phyloP scores from a whole-genome alignment of 2,329 filamentous ascomycete species.

The Cladosporium phlei region DNA sequence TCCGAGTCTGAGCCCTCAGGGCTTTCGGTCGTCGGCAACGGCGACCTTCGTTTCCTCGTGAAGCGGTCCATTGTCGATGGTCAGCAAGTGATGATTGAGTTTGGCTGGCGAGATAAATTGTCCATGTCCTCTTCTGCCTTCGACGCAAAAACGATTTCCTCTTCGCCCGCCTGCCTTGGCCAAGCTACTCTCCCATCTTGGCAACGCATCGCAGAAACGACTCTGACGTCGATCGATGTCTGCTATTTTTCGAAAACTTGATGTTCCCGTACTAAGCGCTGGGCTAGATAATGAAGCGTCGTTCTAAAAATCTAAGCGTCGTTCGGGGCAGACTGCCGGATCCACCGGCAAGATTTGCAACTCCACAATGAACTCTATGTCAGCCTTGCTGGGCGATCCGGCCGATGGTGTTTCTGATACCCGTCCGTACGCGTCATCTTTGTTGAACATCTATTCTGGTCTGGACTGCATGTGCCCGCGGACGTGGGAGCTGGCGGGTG shows the following conservation, averaged over 20 bases:
- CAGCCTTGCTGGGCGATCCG: neutral
- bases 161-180: neutral
- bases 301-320: neutral
- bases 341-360: neutral
- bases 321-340: neutral
- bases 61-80: neutral
- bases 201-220: neutral
- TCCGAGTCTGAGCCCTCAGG: neutral
- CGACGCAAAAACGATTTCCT: too few relatives aligned
- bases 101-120: too few relatives aligned
- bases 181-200: neutral
- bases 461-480: too few relatives aligned
- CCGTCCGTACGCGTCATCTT: too few relatives aligned
- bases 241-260: neutral
- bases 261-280: neutral
- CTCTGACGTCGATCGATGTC: constrained; percentile 1
- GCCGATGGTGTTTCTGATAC: too few relatives aligned
- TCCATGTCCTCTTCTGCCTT: too few relatives aligned
- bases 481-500: too few relatives aligned
- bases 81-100: too few relatives aligned
- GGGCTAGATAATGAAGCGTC: constrained; percentile 3
- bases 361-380: neutral
- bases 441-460: too few relatives aligned
- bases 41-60: neutral
- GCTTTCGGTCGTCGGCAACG: neutral